Evolutionary conservation across 345 rosid genomes (phyloP).

Genomic region (Gossypium raimondii): DNA sequence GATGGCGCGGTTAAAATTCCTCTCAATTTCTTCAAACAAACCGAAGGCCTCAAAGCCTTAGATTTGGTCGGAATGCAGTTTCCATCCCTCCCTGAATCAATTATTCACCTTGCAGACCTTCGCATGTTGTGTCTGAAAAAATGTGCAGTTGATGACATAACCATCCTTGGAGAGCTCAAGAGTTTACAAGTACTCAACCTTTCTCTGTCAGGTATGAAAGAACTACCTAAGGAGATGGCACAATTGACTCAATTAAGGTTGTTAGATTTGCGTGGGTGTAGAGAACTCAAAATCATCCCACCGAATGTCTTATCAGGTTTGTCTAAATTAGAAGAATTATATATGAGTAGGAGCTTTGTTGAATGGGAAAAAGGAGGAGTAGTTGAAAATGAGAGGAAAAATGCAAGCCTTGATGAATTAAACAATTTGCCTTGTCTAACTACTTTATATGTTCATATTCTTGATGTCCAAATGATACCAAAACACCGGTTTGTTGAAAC

Average conservation of each 20-base stretch:
- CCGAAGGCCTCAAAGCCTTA: slow-evolving; percentile 15
- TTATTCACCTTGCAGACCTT: not conserved
- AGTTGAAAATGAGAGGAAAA: not conserved
- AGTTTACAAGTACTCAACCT: slow-evolving; percentile 19
- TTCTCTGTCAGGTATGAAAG: not conserved
- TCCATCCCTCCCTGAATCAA: not conserved
- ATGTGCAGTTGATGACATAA: too few relatives aligned
- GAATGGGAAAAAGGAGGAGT: slow-evolving; percentile 21
- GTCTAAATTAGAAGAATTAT: too few relatives aligned
- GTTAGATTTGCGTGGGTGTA: slow-evolving; percentile 1
- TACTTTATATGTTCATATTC: too few relatives aligned
- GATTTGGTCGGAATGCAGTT: not conserved
- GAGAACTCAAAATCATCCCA: slow-evolving; percentile 16
- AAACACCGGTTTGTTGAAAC: not conserved
- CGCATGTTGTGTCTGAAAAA: too few relatives aligned
- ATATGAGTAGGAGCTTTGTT: fast-evolving
- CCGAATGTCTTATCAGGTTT: slow-evolving; percentile 13
- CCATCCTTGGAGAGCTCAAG: too few relatives aligned
- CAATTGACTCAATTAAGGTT: not conserved
- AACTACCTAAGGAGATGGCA: slow-evolving; percentile 20
- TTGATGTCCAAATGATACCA: too few relatives aligned
- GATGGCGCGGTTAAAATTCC: not conserved
- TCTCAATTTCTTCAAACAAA: slow-evolving; percentile 9
- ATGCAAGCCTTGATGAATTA: not conserved
- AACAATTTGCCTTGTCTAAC: too few relatives aligned